Evolutionary conservation across 2,329 filamentous ascomycete genomes (phyloP).

Genomic region (Colletotrichum endophyticum): DNA sequence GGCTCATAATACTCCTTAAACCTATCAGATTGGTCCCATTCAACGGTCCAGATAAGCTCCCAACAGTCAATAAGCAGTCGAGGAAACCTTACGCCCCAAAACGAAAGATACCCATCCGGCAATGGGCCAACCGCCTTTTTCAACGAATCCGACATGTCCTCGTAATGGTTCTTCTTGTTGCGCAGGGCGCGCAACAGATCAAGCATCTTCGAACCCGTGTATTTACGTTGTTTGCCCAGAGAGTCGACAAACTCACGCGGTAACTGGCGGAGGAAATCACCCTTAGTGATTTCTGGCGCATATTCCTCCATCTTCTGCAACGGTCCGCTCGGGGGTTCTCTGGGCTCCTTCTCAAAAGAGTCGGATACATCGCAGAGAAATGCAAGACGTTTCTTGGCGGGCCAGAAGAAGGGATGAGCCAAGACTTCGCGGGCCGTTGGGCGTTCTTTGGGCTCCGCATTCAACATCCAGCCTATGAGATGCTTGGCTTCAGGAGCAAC

Average conservation of each 20-base stretch:
- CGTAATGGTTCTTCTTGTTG: conserved; percentile 98
- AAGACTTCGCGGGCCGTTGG: conserved; percentile 82
- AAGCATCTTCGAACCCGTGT: conserved; percentile 81
- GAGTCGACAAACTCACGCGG: conserved; percentile 86
- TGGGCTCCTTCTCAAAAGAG: conserved; percentile 90
- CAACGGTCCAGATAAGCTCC: conserved; percentile 71
- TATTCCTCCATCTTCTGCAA: conserved; percentile 64
- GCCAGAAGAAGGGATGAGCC: conserved; percentile 97
- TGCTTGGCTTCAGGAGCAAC: conserved; percentile 88
- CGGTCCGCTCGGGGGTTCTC: conserved; percentile 77
- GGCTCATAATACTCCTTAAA: conserved; percentile 76
- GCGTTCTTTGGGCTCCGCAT: conserved; percentile 56
- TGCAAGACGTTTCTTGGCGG: conserved; percentile 81
- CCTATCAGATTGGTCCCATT: conserved; percentile 65
- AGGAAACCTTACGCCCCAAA: conserved; percentile 84
- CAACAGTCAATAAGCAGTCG: conserved; percentile 80
- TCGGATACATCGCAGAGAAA: conserved; percentile 98
- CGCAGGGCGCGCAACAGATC: conserved; percentile 87
- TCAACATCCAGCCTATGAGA: conserved; percentile 81
- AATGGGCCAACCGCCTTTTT: conserved; percentile 73
- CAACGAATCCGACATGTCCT: conserved; percentile 87
- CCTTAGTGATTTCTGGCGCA: conserved; percentile 59
- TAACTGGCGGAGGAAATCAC: conserved; percentile 79
- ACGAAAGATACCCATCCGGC: conserved; percentile 81
- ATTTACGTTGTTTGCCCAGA: conserved; percentile 93